These are phyloP conservation scores for Annona cherimola DNA, from an alignment of 164 flowering plant genomes.

Conservation along the genomic window DNA sequence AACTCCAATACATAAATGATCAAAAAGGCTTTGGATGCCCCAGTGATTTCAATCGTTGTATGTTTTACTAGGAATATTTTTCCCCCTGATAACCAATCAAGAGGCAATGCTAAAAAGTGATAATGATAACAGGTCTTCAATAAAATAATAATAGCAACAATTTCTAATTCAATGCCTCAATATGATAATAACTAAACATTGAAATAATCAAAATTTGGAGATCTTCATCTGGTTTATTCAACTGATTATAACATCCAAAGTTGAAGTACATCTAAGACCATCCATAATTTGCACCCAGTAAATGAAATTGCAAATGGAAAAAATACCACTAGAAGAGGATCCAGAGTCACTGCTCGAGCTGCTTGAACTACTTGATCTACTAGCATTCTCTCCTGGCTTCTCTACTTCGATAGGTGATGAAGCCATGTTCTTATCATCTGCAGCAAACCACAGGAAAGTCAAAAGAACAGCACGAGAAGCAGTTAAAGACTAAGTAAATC, in stretches of 20 bases:
- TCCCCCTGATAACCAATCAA: background rate
- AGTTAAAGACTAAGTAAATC: background rate
- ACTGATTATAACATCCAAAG: background rate
- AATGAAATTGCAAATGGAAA: background rate
- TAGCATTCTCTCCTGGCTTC: slow-evolving; percentile 41
- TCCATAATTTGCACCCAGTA: background rate
- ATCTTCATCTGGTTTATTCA: background rate
- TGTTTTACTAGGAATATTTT: too few species aligned
- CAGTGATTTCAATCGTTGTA: background rate
- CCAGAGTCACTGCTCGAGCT: slow-evolving; percentile 85
- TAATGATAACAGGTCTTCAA: background rate
- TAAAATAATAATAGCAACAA: background rate
- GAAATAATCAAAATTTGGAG: background rate
- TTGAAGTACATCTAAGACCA: background rate
- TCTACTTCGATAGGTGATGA: slow-evolving; percentile 44
- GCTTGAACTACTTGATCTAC: slow-evolving; percentile 71
- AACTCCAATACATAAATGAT: background rate
- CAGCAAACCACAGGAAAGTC: slow-evolving; percentile 1
- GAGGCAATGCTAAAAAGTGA: background rate
- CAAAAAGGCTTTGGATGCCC: background rate
- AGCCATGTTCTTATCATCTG: slow-evolving; percentile 44
- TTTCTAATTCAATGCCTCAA: background rate
- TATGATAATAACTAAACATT: too few species aligned
- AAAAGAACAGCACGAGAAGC: background rate
- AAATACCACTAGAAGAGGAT: slow-evolving; percentile 82